Evolutionary conservation across 2,329 filamentous ascomycete species (phyloP).

Genomic region (Phymatotrichopsis omnivora): DNA sequence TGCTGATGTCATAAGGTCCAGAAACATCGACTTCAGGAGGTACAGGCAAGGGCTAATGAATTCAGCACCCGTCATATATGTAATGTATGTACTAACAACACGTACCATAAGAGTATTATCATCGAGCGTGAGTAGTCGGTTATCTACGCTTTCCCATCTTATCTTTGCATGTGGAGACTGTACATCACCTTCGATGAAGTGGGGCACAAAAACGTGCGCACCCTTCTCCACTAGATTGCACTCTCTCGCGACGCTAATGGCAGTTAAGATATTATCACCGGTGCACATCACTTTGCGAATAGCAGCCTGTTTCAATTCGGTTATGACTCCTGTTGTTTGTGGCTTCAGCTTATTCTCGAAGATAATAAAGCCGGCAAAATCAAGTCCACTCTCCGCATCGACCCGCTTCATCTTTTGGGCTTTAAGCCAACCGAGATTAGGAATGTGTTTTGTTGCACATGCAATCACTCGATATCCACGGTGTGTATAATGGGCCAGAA

Average conservation of each 20-base stretch:
- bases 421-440: conserved; percentile 84
- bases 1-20: conserved; percentile 72
- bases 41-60: conserved; percentile 58
- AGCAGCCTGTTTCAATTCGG: conserved; percentile 69
- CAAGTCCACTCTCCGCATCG: conserved; percentile 71
- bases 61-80: background rate
- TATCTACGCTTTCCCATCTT: conserved; percentile 91
- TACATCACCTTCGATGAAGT: conserved; percentile 68
- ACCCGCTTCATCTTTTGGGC: conserved; percentile 84
- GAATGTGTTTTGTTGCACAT: conserved; percentile 79
- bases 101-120: conserved; percentile 61
- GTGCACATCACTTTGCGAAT: conserved; percentile 95
- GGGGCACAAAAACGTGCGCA: conserved; percentile 85
- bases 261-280: conserved; percentile 93
- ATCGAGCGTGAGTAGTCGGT: conserved; percentile 66
- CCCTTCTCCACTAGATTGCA: conserved; percentile 70
- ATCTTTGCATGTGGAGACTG: conserved; percentile 64
- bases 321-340: conserved; percentile 67
- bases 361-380: conserved; percentile 92
- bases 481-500: conserved; percentile 84
- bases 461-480: conserved; percentile 94
- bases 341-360: conserved; percentile 98
- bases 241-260: conserved; percentile 88
- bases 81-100: background rate
- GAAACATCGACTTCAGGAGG: conserved; percentile 67